Conservation (phyloP, 257 asterid genomes). For the Solanum gandarillasii region DNA sequence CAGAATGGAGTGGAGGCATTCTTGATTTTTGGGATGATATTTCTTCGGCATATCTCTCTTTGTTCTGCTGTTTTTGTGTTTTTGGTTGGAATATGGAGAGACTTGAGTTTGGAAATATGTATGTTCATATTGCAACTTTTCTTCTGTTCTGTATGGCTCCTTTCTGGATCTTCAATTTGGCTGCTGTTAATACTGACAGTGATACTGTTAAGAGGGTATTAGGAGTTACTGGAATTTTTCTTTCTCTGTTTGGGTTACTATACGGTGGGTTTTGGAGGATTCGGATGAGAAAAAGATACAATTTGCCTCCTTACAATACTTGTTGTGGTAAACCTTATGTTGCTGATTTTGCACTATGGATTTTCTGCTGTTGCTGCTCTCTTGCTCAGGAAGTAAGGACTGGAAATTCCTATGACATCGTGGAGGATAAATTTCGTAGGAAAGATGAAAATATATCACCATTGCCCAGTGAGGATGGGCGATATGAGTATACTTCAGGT, state of each 20-base stretch:
- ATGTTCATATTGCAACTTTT: constrained; percentile 82
- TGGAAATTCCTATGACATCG: constrained; percentile 56
- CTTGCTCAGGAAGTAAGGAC: constrained; percentile 88
- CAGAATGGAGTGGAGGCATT: constrained; percentile 45
- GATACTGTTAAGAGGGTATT: constrained; percentile 49
- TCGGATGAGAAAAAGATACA: constrained; percentile 75
- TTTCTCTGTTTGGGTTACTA: constrained; percentile 64
- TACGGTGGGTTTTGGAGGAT: constrained; percentile 91
- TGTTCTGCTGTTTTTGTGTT: constrained; percentile 79
- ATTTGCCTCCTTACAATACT: constrained; percentile 42
- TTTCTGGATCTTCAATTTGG: constrained; percentile 65
- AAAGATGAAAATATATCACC: constrained; percentile 33
- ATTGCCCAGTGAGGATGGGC: constrained; percentile 47
- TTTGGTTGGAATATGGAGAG: constrained; percentile 95
- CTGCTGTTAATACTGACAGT: constrained; percentile 53
- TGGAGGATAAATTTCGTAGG: constrained; percentile 50
- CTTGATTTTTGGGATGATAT: constrained; percentile 81
- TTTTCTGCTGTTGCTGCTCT: constrained; percentile 84
- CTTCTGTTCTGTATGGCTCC: constrained; percentile 81
- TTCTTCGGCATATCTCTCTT: constrained; percentile 65
- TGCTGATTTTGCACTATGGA: constrained; percentile 68
- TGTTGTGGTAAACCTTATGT: constrained; percentile 57
- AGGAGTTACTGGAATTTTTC: constrained; percentile 54
- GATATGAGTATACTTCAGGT: constrained; percentile 20
- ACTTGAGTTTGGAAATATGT: constrained; percentile 83